phyloP scores from a whole-genome alignment of 2,329 filamentous ascomycete species.

The Dothidotthia symphoricarpi region DNA sequence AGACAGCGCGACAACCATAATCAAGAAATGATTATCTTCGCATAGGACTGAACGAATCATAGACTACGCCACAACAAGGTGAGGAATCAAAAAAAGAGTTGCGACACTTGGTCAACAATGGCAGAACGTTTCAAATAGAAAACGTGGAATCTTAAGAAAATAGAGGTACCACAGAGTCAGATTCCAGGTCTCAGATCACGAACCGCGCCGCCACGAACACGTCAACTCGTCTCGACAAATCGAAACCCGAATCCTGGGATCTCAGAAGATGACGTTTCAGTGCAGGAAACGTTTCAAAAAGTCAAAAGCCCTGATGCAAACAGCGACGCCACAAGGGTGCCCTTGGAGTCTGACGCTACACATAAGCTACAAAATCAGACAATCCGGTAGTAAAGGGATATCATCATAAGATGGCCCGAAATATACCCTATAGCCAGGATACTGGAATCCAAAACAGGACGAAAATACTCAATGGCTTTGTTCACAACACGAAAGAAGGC shows the following conservation, averaged over 20 bases:
- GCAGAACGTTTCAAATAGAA: too few species aligned
- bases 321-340: conserved; percentile 3
- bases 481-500: conserved; percentile 4
- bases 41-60: too few species aligned
- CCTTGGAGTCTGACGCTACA: neutral
- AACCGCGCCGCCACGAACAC: neutral
- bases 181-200: neutral
- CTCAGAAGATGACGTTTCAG: neutral
- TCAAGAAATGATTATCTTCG: too few species aligned
- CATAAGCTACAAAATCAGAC: neutral
- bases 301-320: neutral
- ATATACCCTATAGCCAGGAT: neutral
- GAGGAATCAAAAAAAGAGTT: too few species aligned
- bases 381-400: neutral
- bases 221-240: neutral
- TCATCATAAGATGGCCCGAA: neutral
- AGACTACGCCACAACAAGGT: too few species aligned
- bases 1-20: too few species aligned
- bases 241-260: neutral
- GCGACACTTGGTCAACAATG: too few species aligned
- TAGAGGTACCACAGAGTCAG: too few species aligned
- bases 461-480: too few species aligned
- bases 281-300: neutral
- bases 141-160: too few species aligned
- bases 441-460: too few species aligned